phyloP scores from a whole-genome alignment of 768 basidiomycete species.

The Mycena albidolilacea region DNA sequence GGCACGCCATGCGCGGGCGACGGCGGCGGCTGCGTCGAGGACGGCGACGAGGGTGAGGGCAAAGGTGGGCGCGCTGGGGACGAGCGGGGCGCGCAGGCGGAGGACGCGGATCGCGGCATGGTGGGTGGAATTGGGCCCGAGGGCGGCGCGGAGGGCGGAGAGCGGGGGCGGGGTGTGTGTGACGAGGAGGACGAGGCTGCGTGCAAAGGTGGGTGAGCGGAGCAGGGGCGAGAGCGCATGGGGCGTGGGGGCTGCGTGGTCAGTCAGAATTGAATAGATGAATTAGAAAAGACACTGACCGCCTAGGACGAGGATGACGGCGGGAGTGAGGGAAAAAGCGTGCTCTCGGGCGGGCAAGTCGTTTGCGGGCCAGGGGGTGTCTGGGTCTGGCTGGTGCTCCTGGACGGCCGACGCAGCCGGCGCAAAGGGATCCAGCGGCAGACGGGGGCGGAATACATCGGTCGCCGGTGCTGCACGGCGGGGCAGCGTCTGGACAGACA shows the following conservation, averaged over 20 bases:
- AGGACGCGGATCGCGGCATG: constrained; percentile 51
- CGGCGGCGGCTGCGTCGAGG: constrained; percentile 57
- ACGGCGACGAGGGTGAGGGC: constrained; percentile 59
- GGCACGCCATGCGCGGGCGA: constrained; percentile 50
- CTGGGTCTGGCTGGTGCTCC: constrained; percentile 31
- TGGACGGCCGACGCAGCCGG: neutral
- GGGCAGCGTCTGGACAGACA: neutral
- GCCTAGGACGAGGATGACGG: constrained; percentile 58
- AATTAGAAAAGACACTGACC: constrained; percentile 39
- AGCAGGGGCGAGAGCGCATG: constrained; percentile 55
- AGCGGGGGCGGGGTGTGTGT: constrained; percentile 55
- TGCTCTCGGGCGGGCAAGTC: constrained; percentile 28
- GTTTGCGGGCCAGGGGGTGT: constrained; percentile 44
- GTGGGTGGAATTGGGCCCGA: constrained; percentile 18
- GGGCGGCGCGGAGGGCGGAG: constrained; percentile 33
- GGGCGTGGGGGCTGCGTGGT: constrained; percentile 48
- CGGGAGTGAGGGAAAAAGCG: constrained; percentile 33
- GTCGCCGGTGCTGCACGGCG: constrained; percentile 22
- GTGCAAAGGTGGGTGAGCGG: constrained; percentile 49
- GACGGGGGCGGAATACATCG: constrained; percentile 55
- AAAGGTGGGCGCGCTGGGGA: constrained; percentile 50
- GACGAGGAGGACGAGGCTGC: constrained; percentile 58
- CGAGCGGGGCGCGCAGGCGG: constrained; percentile 51
- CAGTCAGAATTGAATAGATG: neutral
- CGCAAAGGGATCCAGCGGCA: constrained; percentile 55